Evolutionary conservation across 208 protist species (phyloP), one percentile per base, ranked within the genome.

Genomic region (Leishmania major): DNA sequence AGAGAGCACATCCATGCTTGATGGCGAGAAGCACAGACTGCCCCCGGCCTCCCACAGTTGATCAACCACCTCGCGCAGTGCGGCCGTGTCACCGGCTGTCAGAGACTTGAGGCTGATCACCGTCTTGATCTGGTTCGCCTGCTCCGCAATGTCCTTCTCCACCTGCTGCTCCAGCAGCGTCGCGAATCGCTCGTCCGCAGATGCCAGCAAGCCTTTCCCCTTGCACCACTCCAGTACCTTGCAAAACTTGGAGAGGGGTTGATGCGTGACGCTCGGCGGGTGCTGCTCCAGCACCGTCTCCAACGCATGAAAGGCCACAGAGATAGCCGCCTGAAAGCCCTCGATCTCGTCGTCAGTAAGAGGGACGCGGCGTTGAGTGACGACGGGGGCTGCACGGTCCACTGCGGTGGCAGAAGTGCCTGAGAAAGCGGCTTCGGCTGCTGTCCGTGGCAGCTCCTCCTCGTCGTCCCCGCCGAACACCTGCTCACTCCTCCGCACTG

Each of bases 1-100:
- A 1, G 93, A 96, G 3, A 97, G 88, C 53, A 97, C 94, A 70
- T 97, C 94, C 17, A 87, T 81, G 77, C 94, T 97, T 62, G 85
- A 85, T 22, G 94, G 94, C 31, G 69, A 75, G 35, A 96, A 91
- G 77, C 75, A 88, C 75, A 85, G 81, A 6, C 74, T 43, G 10
- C 74, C 66, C 1, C 91, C 91, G 1, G 79, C 84, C 28, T 75
- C 51, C 93, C 94, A 97, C 75, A 97, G 75, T 22, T 85, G 83
- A 25, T 97, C 84, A 13, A 91, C 57, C 4, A 90, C 77, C 19
- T 77, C 49, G 0, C 60, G 35, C 28, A 91, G 88, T 10, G 84
- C 90, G 55, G 75, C 86, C 19, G 87, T 88, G 74, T 97, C 90
- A 3, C 90, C 89, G 11, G 88, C 75, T 6, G 81, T 40, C 40